These are phyloP conservation scores for Trypanosoma grayi DNA, from an alignment of 208 protist species.

Conservation along the genomic window DNA sequence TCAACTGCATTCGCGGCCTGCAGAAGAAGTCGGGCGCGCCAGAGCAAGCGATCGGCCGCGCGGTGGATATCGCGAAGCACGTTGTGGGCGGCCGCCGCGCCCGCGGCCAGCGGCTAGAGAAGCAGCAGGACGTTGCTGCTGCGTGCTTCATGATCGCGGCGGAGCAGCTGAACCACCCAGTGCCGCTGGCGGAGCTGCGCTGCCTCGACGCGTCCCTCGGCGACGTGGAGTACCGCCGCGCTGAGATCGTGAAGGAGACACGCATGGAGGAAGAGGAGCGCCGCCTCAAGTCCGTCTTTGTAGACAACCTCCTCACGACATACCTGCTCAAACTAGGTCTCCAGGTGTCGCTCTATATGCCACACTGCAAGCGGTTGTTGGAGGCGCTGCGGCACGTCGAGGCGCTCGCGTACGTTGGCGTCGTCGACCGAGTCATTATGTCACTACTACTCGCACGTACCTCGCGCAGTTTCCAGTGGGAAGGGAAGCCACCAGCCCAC, in stretches of 20 bases:
- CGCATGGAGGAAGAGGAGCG: conserved; percentile 33
- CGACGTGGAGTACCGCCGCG: conserved; percentile 50
- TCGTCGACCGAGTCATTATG: conserved; percentile 50
- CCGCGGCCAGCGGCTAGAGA: conserved; percentile 42
- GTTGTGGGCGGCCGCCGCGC: conserved; percentile 58
- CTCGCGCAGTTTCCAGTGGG: conserved; percentile 34
- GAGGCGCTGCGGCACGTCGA: conserved; percentile 32
- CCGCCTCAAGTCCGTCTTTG: conserved; percentile 31
- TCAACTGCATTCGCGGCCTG: conserved; percentile 49
- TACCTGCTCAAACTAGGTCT: conserved; percentile 67
- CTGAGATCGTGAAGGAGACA: conserved; percentile 45
- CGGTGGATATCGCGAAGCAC: conserved; percentile 40
- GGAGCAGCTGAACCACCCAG: conserved; percentile 44
- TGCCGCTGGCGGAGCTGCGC: conserved; percentile 64
- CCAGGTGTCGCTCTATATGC: conserved; percentile 50
- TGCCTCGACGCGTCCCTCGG: conserved; percentile 53
- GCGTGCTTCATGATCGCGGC: conserved; percentile 74
- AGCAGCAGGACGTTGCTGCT: conserved; percentile 51
- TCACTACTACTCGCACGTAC: conserved; percentile 61
- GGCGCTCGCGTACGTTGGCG: conserved; percentile 32
- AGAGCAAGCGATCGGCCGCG: conserved; percentile 38
- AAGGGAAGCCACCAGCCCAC: conserved; percentile 30
- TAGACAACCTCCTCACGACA: conserved; percentile 43
- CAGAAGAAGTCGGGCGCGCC: conserved; percentile 40
- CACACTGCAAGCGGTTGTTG: conserved; percentile 43